Conservation (phyloP, 176 grass and related monocot species). For the Canna indica region DNA sequence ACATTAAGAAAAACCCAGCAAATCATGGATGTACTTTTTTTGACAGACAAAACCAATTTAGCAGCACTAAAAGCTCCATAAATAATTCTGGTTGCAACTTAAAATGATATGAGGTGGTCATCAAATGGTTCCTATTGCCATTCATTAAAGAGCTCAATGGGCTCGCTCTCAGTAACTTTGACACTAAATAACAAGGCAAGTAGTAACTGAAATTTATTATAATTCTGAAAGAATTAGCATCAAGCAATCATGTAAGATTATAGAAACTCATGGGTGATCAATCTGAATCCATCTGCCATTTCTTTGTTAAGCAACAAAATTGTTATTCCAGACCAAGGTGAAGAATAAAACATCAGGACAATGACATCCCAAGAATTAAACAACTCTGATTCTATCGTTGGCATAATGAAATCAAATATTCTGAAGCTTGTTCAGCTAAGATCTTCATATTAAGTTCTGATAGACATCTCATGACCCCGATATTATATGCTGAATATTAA, state of each 20-base stretch:
- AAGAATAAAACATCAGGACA: background rate
- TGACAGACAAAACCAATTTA: background rate
- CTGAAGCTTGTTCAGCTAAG: background rate
- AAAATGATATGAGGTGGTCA: background rate
- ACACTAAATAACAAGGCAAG: too few relatives aligned
- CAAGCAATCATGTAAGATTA: background rate
- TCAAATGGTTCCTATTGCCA: too few relatives aligned
- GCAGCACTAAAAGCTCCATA: background rate
- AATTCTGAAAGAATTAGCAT: background rate
- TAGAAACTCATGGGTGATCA: background rate
- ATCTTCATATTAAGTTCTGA: background rate
- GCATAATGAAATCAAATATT: background rate
- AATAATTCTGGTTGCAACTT: background rate
- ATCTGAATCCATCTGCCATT: background rate
- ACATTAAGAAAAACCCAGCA: background rate
- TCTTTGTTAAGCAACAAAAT: background rate
- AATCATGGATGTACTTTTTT: background rate
- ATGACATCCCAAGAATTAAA: too few relatives aligned
- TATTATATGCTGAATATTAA: background rate
- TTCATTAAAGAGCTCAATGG: too few relatives aligned
- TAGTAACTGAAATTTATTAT: too few relatives aligned
- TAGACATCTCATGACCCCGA: background rate
- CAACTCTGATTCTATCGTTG: background rate
- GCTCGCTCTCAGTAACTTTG: too few relatives aligned
- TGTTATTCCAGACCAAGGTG: background rate